Base-by-base conservation (phyloP, 208 protist genomes). In the Wallacemonas sp. region DNA sequence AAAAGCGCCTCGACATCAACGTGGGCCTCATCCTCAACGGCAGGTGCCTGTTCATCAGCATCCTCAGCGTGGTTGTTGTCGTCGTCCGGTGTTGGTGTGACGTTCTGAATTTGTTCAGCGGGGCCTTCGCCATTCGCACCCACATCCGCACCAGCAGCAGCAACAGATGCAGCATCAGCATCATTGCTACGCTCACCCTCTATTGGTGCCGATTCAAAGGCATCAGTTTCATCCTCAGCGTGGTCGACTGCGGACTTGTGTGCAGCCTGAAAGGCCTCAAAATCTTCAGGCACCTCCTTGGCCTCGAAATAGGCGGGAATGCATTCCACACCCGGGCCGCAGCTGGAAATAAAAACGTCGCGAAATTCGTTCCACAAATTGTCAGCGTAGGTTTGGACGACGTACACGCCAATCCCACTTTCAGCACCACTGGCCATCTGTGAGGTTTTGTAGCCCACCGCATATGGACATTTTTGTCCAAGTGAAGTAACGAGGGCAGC, bases 381-480 rank as follows among this genome's bases (percentile, higher is more conserved):
- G 65, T 93, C 86, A 9, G 60, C 71, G 34, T 81, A 92, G 41
- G 66, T 87, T 26, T 91, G 73, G 5, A 90, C 43, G 27, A 93
- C 29, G 41, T 81, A 81, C 1, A 92, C 80, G 41, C 86, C 86
- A 26, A 86, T 73, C 34, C 85, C 86, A 52, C 26, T 44, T 36
- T 67, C 43, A 1, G 47, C 33, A 23, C 34, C 46, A 1, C 60
- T 47, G 12, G 49, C 41, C 47, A 92, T 68, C n/a, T 70, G 62
- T 14, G 67, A 60, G 2, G 85, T 91, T 32, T 76, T 48, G 16
- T 88, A 69, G 17, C 89, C 89, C n/a, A 92, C 58, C 0, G 79
- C 89, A 58, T 90, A 92, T 14, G 85, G 85, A 14, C 64, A 58
- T 14, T 4, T 14, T n/a, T 30, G 52, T 16, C 52, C 52, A 19